phyloP scores from a whole-genome alignment of 2,329 filamentous ascomycete species.

The Trichothecium roseum region DNA sequence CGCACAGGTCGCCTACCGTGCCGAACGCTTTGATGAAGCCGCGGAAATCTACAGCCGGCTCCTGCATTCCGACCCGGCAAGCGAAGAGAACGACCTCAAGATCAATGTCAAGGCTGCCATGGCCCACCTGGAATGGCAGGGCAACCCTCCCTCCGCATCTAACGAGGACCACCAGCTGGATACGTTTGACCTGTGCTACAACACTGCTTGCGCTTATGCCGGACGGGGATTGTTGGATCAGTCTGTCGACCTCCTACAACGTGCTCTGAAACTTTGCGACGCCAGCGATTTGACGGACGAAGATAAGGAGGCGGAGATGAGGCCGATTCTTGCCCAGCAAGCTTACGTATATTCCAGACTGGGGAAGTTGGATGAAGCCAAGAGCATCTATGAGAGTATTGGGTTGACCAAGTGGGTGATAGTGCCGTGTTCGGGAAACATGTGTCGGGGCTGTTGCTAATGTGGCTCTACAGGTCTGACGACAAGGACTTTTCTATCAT shows the following conservation, averaged over 20 bases:
- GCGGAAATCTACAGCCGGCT: constrained; percentile 53
- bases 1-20: constrained; percentile 63
- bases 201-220: constrained; percentile 64
- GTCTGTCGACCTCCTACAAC: constrained; percentile 57
- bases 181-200: constrained; percentile 74
- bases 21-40: constrained; percentile 61
- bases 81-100: constrained; percentile 62
- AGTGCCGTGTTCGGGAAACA: no score
- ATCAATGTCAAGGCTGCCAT: constrained; percentile 67
- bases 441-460: constrained; percentile 14
- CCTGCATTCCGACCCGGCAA: constrained; percentile 32
- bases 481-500: constrained; percentile 58
- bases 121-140: constrained; percentile 64
- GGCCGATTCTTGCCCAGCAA: constrained; percentile 68
- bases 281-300: constrained; percentile 60
- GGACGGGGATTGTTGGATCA: constrained; percentile 56
- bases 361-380: constrained; percentile 56
- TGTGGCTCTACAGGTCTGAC: constrained; percentile 3
- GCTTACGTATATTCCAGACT: constrained; percentile 59
- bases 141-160: constrained; percentile 26
- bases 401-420: constrained; percentile 47
- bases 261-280: constrained; percentile 61
- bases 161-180: constrained; percentile 54
- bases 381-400: constrained; percentile 50
- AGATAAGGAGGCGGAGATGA: constrained; percentile 63